phyloP scores from a whole-genome alignment of 768 basidiomycete genomes.

The Lentinula boryana region DNA sequence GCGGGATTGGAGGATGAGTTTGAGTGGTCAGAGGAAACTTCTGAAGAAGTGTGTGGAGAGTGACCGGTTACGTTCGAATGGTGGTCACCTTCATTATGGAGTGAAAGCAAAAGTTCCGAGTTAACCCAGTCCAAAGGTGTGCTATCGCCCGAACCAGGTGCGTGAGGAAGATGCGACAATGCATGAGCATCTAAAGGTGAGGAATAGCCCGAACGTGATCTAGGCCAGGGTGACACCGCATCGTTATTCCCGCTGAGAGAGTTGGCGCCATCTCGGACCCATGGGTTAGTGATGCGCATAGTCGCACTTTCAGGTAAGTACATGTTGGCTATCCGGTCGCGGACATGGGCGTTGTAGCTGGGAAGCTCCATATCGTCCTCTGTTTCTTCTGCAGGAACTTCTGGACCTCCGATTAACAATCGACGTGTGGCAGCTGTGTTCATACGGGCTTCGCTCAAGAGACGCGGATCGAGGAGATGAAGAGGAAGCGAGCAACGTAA shows the following conservation, averaged over 20 bases:
- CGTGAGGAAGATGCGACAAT: slow-evolving; percentile 38
- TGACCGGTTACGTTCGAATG: slow-evolving; percentile 6
- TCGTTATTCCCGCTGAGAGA: slow-evolving; percentile 20
- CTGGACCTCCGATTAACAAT: slow-evolving; percentile 45
- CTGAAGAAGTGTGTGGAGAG: slow-evolving; percentile 1
- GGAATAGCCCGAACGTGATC: slow-evolving; percentile 25
- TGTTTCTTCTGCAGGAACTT: slow-evolving; percentile 32
- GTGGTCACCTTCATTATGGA: slow-evolving; percentile 32
- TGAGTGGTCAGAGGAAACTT: slow-evolving; percentile 11
- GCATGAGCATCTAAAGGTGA: slow-evolving; percentile 34
- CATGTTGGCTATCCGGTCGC: slow-evolving; percentile 84
- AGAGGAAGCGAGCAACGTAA: slow-evolving; percentile 92
- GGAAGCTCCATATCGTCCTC: slow-evolving; percentile 75
- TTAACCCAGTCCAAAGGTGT: slow-evolving; percentile 75
- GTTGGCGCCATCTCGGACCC: slow-evolving; percentile 39
- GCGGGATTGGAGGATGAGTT: slow-evolving; percentile 16
- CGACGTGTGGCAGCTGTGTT: slow-evolving; percentile 73
- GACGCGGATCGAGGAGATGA: slow-evolving; percentile 68
- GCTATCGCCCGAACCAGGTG: slow-evolving; percentile 34
- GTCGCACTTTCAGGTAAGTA: slow-evolving; percentile 59
- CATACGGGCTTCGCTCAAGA: slow-evolving; percentile 70
- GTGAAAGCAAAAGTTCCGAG: slow-evolving; percentile 69
- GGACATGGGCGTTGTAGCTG: slow-evolving; percentile 83
- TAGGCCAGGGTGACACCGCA: slow-evolving; percentile 12
- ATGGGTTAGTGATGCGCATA: slow-evolving; percentile 60